phyloP scores from a whole-genome alignment of 75 land plant genomes.

The Ceratopteris richardii region DNA sequence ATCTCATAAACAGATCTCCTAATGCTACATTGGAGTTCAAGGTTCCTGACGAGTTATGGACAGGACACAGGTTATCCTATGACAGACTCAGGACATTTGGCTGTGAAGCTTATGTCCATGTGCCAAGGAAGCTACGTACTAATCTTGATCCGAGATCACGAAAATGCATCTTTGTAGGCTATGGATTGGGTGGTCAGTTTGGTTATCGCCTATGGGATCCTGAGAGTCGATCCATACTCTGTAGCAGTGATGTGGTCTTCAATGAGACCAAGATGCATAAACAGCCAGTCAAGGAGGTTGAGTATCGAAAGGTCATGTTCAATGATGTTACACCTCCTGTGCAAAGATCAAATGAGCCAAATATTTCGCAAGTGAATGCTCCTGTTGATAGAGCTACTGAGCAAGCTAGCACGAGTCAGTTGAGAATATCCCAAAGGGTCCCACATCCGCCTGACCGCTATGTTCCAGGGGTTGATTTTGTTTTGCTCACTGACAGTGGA shows the following conservation, averaged over 20 bases:
- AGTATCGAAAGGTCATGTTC: no score
- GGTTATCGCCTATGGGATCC: neutral
- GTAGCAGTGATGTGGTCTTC: neutral
- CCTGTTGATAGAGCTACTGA: no score
- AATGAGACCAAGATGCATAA: slow-evolving; percentile 1
- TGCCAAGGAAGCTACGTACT: neutral
- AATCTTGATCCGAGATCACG: neutral
- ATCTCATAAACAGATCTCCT: neutral
- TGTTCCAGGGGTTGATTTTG: no score
- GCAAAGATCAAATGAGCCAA: no score
- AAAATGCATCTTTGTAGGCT: neutral
- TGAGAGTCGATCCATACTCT: neutral
- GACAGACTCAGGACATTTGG: neutral
- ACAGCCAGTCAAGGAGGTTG: no score
- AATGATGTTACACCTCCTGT: no score
- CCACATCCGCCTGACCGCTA: no score
- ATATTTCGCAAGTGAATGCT: no score
- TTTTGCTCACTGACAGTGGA: no score
- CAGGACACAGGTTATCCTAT: neutral
- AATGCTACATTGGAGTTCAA: neutral
- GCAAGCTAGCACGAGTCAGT: no score
- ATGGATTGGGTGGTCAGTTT: neutral
- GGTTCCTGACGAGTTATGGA: neutral
- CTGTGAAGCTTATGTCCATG: neutral
- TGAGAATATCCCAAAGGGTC: no score